phyloP scores from a whole-genome alignment of 1,284 basidiomycete genomes.

The Ceratobasidium sp. region DNA sequence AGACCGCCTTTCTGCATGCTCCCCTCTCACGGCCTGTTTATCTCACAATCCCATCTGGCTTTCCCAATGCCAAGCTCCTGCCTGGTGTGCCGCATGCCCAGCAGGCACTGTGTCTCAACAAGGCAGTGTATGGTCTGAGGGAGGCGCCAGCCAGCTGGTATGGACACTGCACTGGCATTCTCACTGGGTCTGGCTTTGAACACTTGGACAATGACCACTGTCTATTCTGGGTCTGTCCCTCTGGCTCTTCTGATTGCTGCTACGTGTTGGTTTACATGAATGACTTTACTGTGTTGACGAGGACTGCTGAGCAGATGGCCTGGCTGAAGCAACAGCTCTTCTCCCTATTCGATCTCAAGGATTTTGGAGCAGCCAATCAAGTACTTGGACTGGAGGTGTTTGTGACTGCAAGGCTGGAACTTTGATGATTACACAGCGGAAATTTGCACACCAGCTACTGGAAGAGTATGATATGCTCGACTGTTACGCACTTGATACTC shows the following conservation, averaged over 20 bases:
- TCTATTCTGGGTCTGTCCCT: not conserved
- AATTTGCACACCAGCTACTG: slow-evolving; percentile 2
- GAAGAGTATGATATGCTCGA: slow-evolving; percentile 5
- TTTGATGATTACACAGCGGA: slow-evolving; percentile 16
- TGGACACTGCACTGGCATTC: not conserved
- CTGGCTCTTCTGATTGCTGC: not conserved
- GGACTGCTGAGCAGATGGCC: not conserved
- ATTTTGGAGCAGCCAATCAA: slow-evolving; percentile 2
- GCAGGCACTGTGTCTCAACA: not conserved
- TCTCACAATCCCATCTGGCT: slow-evolving; percentile 47
- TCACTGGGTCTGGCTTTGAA: not conserved
- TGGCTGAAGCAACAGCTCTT: not conserved
- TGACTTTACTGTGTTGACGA: slow-evolving; percentile 12
- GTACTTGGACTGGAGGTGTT: slow-evolving; percentile 7
- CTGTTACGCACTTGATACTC: slow-evolving; percentile 1
- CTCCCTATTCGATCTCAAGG: slow-evolving; percentile 8
- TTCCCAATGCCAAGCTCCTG: slow-evolving; percentile 14
- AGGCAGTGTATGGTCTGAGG: slow-evolving; percentile 7
- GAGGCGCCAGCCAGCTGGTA: not conserved
- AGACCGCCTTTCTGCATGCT: slow-evolving; percentile 56
- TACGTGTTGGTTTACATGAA: slow-evolving; percentile 24
- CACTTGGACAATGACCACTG: slow-evolving; percentile 2
- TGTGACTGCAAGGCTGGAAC: slow-evolving; percentile 11
- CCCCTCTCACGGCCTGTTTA: slow-evolving; percentile 49
- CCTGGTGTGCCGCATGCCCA: not conserved